Evolutionary conservation across 169 alveolate genomes (phyloP), one percentile per base, ranked within the genome.

Genomic region (Plasmodium knowlesi): DNA sequence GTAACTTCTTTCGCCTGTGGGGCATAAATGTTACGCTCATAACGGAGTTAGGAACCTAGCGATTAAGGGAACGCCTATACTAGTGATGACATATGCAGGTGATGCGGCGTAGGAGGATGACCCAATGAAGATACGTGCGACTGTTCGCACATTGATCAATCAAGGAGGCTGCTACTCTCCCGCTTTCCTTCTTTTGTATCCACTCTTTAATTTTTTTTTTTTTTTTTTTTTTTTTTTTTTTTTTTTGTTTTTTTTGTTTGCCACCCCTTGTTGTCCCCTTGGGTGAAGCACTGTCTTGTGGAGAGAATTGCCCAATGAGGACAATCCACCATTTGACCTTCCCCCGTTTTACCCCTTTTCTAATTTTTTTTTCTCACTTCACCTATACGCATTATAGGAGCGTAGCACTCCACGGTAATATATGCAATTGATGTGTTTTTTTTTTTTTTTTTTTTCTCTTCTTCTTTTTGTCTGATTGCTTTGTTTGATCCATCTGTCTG

Each of bases 1-100:
- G n/a, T 8, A 84, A 39, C 14, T 84, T 84, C 43, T 71, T 84
- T 41, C 72, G 25, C 32, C 83, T 25, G 54, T 84, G 92, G 92
- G 46, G 76, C 3, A 72, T 84, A 6, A 54, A 84, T 37, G 67
- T 84, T 22, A 32, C 73, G 22, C 74, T 84, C 30, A 84, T 84
- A 39, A 84, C 92, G 46, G 82, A 84, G 50, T 50, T 57, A 10
- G 30, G 73, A 12, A 32, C 2, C 6, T 57, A 19, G 30, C 71
- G 8, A 9, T 54, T 54, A 57, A 32, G n/a, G n/a, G n/a, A n/a
- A n/a, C n/a, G n/a, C n/a, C n/a, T n/a, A n/a, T n/a, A n/a, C n/a
- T n/a, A n/a, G 39, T 32, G 39, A 32, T 32, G 5, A 32, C 39
- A 32, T 32, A 3, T 32, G 3, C 5, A 32, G 3, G 39, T 32